These are phyloP conservation scores for Claviceps lovelessii DNA, from an alignment of 2,329 filamentous ascomycete species.

Conservation along the genomic window DNA sequence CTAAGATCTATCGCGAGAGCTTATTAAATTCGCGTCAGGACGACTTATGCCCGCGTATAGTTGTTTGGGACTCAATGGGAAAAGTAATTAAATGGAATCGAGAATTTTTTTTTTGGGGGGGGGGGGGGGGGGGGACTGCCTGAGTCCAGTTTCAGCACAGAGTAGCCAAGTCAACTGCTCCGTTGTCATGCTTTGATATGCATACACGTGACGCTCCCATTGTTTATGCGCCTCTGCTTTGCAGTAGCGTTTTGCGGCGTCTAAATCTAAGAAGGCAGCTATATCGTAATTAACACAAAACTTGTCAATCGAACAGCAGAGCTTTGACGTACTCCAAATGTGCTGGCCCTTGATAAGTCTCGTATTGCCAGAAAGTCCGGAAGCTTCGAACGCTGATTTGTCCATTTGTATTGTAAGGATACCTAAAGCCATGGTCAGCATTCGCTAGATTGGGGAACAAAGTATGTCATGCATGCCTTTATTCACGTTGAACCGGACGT, in stretches of 20 bases:
- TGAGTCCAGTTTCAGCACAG: constrained; percentile 37
- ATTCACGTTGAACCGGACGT: constrained; percentile 57
- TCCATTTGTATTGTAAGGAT: constrained; percentile 63
- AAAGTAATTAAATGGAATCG: neutral
- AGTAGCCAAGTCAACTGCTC: constrained; percentile 64
- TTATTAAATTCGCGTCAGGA: neutral
- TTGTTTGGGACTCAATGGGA: neutral
- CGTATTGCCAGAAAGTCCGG: constrained; percentile 63
- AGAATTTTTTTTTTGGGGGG: no score
- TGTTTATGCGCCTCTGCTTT: neutral
- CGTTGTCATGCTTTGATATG: constrained; percentile 62
- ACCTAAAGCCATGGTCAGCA: constrained; percentile 29
- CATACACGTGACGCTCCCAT: constrained; percentile 42
- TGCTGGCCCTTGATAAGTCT: constrained; percentile 25
- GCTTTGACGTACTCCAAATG: neutral
- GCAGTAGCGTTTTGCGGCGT: constrained; percentile 52
- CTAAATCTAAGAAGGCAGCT: constrained; percentile 69
- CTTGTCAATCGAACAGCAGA: neutral
- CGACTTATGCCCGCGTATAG: neutral
- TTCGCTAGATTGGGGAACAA: neutral
- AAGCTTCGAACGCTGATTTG: constrained; percentile 67
- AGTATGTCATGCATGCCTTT: constrained; percentile 45
- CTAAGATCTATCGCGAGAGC: neutral
- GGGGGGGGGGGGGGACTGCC: constrained; percentile 9
- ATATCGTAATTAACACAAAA: neutral